Evolutionary conservation across 139 green algal genomes (phyloP).

Genomic region (Chlorella sp.): DNA sequence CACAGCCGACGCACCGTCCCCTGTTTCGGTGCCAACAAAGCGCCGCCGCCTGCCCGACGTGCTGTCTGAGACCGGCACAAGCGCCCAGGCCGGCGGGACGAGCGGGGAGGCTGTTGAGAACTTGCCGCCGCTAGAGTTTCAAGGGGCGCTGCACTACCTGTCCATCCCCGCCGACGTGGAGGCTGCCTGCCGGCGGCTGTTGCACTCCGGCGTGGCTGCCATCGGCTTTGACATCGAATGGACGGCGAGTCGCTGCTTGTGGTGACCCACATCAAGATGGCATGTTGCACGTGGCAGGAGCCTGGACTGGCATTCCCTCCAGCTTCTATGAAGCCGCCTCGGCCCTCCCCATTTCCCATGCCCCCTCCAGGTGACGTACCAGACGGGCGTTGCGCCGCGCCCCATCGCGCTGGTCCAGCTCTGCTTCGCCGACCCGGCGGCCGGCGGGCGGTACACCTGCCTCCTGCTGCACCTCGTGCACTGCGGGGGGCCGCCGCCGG

Average conservation of each 20-base stretch:
- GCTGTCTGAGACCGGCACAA: no score
- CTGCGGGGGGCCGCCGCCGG: conserved; percentile 30
- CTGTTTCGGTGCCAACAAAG: no score
- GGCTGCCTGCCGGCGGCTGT: conserved; percentile 4
- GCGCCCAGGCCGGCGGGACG: no score
- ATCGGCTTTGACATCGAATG: conserved; percentile 62
- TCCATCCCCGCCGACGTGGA: conserved; percentile 1
- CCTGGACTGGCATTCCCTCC: conserved; percentile 14
- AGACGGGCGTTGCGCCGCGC: conserved; percentile 14
- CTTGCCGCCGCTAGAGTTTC: no score
- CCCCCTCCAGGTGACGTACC: conserved; percentile 45
- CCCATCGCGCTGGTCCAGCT: conserved; percentile 38
- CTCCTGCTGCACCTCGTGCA: conserved; percentile 46
- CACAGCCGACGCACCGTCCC: no score
- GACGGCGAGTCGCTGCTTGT: background rate
- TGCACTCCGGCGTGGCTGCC: conserved; percentile 2
- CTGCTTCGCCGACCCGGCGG: conserved; percentile 12
- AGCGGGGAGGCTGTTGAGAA: no score
- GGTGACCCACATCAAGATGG: background rate
- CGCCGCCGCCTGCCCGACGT: no score
- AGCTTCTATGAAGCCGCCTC: no score
- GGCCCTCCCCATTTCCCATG: no score
- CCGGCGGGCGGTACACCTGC: conserved; percentile 15
- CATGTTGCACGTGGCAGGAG: no score
- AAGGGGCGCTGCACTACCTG: no score